Base-by-base conservation (phyloP, 768 basidiomycete species). In the Imleria badia region DNA sequence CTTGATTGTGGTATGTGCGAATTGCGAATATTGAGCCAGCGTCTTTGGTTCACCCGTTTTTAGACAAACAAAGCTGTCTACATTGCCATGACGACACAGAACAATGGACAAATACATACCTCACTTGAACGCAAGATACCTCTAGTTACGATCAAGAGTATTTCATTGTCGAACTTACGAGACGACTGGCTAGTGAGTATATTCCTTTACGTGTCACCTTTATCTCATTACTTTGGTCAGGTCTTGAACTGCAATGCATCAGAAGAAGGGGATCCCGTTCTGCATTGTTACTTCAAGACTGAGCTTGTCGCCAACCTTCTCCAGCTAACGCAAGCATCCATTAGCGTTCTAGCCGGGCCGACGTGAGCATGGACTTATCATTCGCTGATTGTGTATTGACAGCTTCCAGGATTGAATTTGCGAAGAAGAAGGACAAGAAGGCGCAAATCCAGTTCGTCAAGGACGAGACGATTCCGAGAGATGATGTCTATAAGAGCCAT, bases 341-440 rank as follows among this genome's bases (percentile, higher is more conserved):
- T 93, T 50, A 85, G 75, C 58, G 74, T 98, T 35, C 68, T 82
- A 45, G 83, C 98, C 59, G 82, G 81, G 0, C 88, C 94, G 17
- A 81, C 79, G 94, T 96, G 67, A 62, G 92, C 74, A 22, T 51
- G 35, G 17, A 15, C 26, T 62, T n/a, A 11, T 47, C 20, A 12
- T 41, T 19, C 14, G 11, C 17, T 29, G 30, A 45, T 10, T 33
- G 19, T 52, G 36, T 34, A 48, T 55, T 72, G 20, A 70, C 43
- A n/a, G 41, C n/a, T 29, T 23, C 19, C 30, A 98, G 91, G 9
- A 74, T 98, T 55, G 84, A 91, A 52, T 98, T 98, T 70, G 78
- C 80, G 39, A 98, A 99, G 81, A 99, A 99, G 82, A 98, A 94
- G 74, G 95, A 95, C 59, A 99, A 98, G 76, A 85, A 85, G 66